Base-by-base conservation (phyloP, 2,329 filamentous ascomycete species). In the Thermomyces lanuginosus region DNA sequence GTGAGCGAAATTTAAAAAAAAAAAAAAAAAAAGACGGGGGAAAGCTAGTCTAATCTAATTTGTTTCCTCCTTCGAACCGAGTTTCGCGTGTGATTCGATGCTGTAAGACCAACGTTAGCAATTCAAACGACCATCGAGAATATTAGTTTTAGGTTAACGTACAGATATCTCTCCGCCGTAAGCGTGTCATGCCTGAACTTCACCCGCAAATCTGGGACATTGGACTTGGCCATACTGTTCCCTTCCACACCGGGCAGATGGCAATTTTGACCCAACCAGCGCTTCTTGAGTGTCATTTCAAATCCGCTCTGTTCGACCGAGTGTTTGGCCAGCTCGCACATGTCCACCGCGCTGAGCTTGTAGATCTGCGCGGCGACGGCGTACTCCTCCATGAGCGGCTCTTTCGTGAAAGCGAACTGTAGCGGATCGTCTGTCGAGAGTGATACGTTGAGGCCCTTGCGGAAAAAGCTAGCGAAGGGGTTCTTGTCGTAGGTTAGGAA, bases 281-380 rank as follows among this genome's bases (percentile, higher is more conserved):
- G 72, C 45, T 84, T 73, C 56, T 98, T 98, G 43, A 95, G 64
- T 8, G 73, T 68, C 41, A 78, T 64, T 49, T 98, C 89, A 45
- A 92, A 98, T 5, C 89, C 89, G 48, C 82, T 92, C 51, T 98
- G 89, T 42, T 76, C 72, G 21, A 98, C 89, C 6, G 82, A 92
- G 49, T 95, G 86, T 56, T 92, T 92, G 13, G 89, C 89, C 31
- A 98, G 56, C 56, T 98, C 89, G 48, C 89, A 95, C 89, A 98
- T 98, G 45, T 98, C 89, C 3, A 95, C 84, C 1, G 86, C 78
- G 44, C 76, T 91, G 20, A 98, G 70, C 57, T 95, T 95, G 60
- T 95, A 98, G 32, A 98, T 98, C 55, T 98, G 89, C 4, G 89
- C 89, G 3, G 89, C 89, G 6, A 98, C 89, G 0, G 86, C 84